Evolutionary conservation across 1,284 basidiomycete species (phyloP).

Genomic region (Mycosarcoma maydis): DNA sequence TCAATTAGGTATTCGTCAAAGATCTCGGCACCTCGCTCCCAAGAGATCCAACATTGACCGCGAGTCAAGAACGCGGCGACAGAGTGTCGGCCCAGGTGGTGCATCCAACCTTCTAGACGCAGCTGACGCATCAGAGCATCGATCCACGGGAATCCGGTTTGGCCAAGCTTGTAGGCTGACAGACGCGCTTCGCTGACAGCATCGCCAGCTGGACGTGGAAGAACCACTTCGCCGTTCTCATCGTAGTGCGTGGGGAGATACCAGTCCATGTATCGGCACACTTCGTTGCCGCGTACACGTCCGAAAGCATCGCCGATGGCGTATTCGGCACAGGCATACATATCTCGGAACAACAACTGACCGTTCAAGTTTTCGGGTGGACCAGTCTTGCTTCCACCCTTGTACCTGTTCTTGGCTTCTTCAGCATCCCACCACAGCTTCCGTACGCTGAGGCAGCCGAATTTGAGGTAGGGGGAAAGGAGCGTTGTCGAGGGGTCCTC

Average conservation of each 20-base stretch:
- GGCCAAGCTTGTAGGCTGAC: constrained; percentile 69
- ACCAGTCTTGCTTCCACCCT: constrained; percentile 44
- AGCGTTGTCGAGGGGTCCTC: constrained; percentile 64
- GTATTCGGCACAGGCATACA: constrained; percentile 70
- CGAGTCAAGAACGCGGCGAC: constrained; percentile 72
- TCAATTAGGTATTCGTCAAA: constrained; percentile 69
- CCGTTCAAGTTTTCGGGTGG: constrained; percentile 56
- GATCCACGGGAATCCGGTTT: constrained; percentile 71
- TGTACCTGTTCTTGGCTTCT: constrained; percentile 52
- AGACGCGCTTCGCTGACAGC: constrained; percentile 68
- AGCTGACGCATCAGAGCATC: constrained; percentile 71
- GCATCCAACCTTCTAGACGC: constrained; percentile 68
- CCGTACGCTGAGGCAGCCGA: constrained; percentile 70
- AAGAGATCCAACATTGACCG: constrained; percentile 72
- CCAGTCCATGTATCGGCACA: constrained; percentile 69
- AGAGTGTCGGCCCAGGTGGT: constrained; percentile 70
- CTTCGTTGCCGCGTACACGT: constrained; percentile 68
- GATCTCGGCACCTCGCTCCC: constrained; percentile 72
- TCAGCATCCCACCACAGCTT: constrained; percentile 55
- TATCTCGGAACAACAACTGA: constrained; percentile 69
- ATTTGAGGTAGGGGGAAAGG: constrained; percentile 70
- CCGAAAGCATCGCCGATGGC: constrained; percentile 68
- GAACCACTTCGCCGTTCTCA: constrained; percentile 63
- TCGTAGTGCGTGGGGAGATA: constrained; percentile 69
- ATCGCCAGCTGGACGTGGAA: constrained; percentile 68